Evolutionary conservation across 2,329 filamentous ascomycete species (phyloP).

Genomic region (Botrytis deweyae): DNA sequence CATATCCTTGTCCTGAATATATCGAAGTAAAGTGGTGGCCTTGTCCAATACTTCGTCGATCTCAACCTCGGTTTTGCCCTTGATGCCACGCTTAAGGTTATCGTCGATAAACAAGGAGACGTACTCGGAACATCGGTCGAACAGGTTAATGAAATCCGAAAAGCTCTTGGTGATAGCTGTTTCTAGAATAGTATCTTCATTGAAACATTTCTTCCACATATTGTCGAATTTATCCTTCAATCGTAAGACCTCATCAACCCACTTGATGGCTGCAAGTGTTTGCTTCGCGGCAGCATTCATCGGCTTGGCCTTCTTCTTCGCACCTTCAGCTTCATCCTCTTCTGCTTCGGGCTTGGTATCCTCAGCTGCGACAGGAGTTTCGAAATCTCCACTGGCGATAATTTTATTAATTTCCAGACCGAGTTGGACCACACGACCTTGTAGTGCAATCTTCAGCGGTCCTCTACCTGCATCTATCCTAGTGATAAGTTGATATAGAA

Average conservation of each 20-base stretch:
- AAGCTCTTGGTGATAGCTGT: constrained; percentile 84
- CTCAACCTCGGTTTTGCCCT: constrained; percentile 86
- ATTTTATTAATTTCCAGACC: constrained; percentile 79
- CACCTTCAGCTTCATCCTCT: constrained; percentile 34
- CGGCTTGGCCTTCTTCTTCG: constrained; percentile 49
- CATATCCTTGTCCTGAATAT: constrained; percentile 86
- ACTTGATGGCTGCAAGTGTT: constrained; percentile 84
- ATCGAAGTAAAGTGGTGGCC: constrained; percentile 82
- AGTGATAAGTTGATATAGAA: constrained; percentile 76
- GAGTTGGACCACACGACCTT: constrained; percentile 73
- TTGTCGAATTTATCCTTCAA: constrained; percentile 89
- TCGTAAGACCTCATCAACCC: constrained; percentile 86
- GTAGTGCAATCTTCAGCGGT: constrained; percentile 68
- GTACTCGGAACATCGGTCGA: constrained; percentile 80
- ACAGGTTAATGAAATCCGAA: constrained; percentile 90
- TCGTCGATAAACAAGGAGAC: constrained; percentile 97
- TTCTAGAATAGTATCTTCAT: constrained; percentile 73
- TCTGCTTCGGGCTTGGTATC: constrained; percentile 47
- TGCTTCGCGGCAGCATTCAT: constrained; percentile 68
- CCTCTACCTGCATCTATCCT: constrained; percentile 74
- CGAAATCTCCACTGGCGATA: constrained; percentile 56
- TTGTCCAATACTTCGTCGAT: constrained; percentile 83
- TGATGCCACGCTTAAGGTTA: constrained; percentile 89
- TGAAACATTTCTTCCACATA: constrained; percentile 72
- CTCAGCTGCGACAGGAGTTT: constrained; percentile 37